These are phyloP conservation scores for Capsicum baccatum DNA, from an alignment of 257 asterid genomes.

Conservation along the genomic window DNA sequence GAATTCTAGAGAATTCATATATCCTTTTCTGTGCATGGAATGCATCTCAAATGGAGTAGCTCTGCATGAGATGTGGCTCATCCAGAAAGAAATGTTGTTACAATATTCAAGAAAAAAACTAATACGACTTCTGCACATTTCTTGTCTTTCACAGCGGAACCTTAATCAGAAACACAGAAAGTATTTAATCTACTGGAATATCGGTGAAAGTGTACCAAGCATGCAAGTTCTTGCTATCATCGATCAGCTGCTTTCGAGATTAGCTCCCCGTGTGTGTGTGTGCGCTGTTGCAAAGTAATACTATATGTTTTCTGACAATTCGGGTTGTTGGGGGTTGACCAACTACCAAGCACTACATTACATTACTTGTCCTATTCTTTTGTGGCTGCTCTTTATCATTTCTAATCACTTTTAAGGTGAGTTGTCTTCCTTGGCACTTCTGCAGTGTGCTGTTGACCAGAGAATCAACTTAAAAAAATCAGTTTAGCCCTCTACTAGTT, in stretches of 20 bases:
- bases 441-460: neutral
- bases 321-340: neutral
- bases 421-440: neutral
- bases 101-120: neutral
- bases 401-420: neutral
- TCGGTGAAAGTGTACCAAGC: neutral
- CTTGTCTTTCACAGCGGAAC: neutral
- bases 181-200: neutral
- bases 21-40: neutral
- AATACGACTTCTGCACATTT: neutral
- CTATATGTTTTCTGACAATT: neutral
- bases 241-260: neutral
- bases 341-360: neutral
- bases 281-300: neutral
- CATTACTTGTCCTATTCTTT: neutral
- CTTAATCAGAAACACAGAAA: neutral
- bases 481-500: neutral
- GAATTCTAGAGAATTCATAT: too few relatives aligned
- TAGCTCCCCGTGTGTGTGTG: neutral
- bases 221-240: neutral
- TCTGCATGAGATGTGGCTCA: neutral
- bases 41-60: neutral
- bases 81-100: neutral
- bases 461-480: neutral
- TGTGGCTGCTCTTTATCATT: constrained; percentile 19